Evolutionary conservation across 2,329 filamentous ascomycete species (phyloP).

Genomic region (Colletotrichum paranaense): DNA sequence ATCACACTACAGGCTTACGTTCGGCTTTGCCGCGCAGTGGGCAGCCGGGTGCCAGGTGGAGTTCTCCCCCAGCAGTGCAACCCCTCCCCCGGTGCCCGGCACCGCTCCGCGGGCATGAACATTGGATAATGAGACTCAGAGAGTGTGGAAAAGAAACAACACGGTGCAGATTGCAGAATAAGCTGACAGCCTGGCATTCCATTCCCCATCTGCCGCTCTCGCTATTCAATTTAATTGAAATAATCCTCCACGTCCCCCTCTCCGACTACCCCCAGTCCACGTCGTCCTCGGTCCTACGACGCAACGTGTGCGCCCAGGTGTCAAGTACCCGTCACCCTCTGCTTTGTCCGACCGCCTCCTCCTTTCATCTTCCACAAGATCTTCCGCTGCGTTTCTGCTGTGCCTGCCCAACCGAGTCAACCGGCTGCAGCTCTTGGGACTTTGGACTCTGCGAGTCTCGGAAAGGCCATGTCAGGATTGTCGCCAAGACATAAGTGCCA

Average conservation of each 20-base stretch:
- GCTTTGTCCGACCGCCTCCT: background rate
- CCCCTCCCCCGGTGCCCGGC: background rate
- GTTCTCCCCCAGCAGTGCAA: background rate
- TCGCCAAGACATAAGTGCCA: constrained; percentile 11
- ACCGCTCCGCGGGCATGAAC: constrained; percentile 7
- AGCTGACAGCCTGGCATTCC: background rate
- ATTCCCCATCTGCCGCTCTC: background rate
- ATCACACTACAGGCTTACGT: constrained; percentile 13
- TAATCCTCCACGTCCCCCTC: background rate
- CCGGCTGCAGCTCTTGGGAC: background rate
- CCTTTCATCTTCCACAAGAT: background rate
- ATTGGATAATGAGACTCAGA: background rate
- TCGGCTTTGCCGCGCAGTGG: constrained; percentile 46
- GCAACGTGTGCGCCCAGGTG: background rate
- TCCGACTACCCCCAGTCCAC: too few relatives aligned
- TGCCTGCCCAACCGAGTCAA: background rate
- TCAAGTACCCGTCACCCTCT: constrained; percentile 1
- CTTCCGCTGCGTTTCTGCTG: background rate
- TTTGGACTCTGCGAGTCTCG: background rate
- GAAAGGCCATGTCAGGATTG: background rate
- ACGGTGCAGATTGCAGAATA: background rate
- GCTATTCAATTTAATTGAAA: background rate
- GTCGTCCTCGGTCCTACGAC: background rate
- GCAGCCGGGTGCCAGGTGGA: constrained; percentile 39
- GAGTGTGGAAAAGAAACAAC: background rate